Conservation (phyloP, 805 yeast species). For the Cyberlindnera mycetangii region DNA sequence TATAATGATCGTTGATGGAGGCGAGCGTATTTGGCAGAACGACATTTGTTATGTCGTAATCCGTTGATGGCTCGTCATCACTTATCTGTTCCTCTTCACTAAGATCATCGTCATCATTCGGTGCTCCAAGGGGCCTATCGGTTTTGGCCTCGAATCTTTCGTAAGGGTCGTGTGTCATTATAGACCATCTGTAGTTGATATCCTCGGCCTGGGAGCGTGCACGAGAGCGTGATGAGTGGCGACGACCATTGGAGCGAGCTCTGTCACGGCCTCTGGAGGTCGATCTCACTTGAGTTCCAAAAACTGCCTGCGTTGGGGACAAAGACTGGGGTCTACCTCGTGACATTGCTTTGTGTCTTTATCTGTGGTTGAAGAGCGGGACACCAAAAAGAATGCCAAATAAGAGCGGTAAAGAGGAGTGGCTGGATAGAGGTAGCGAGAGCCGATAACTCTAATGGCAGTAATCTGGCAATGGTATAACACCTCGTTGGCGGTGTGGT, state of each 20-base stretch:
- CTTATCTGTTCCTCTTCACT: constrained; percentile 60
- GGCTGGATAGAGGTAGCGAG: not conserved
- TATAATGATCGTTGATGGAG: constrained; percentile 34
- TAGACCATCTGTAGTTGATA: constrained; percentile 49
- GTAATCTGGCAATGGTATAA: too few species aligned
- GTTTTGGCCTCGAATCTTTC: constrained; percentile 44
- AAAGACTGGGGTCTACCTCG: constrained; percentile 14
- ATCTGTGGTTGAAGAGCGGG: too few species aligned
- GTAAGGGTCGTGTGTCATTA: constrained; percentile 71
- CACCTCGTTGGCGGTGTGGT: too few species aligned
- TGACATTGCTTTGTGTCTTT: not conserved
- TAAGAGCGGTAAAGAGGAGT: not conserved
- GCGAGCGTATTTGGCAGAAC: constrained; percentile 25
- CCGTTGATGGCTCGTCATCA: constrained; percentile 39
- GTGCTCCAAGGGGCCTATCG: constrained; percentile 23
- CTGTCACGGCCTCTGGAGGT: constrained; percentile 18
- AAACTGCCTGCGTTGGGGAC: constrained; percentile 7
- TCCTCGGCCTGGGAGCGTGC: constrained; percentile 33
- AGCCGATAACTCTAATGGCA: too few species aligned
- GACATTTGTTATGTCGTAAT: constrained; percentile 37
- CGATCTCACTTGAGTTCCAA: constrained; percentile 10
- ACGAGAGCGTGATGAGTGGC: constrained; percentile 11
- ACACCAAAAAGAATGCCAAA: too few species aligned
- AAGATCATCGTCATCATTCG: constrained; percentile 23
- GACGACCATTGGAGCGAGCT: constrained; percentile 15